Evolutionary conservation across 331 rosid species (phyloP), one percentile per base, ranked within the genome.

Genomic region (Phaseolus coccineus): DNA sequence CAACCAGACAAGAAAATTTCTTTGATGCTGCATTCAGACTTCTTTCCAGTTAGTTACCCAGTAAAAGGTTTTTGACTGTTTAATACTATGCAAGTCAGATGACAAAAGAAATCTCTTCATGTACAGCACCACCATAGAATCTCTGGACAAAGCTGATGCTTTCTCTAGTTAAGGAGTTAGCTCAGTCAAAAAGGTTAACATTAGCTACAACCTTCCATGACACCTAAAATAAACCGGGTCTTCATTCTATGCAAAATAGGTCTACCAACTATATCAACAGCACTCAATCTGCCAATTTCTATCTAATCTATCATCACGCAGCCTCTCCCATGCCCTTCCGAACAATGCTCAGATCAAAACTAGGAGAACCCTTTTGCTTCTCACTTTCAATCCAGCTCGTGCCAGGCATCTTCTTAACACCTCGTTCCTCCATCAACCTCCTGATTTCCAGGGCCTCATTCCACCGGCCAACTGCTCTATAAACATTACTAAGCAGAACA

Each of bases 391-490:
- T 73, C 98, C 98, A 94, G 80, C 98, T 92, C 89, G 79, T 91
- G 55, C 89, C 95, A 0, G 92, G 90, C 84, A 64, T 69, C 89
- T 92, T 94, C 86, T 87, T 88, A 69, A 94, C 91, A 65, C 91
- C 95, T 86, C 93, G 87, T 74, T 87, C 86, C 77, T 77, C 88
- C 97, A 94, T 94, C 78, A 92, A 65, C 86, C 74, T 88, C 78
- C 97, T 89, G 70, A 94, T 80, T 74, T 81, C 87, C 31, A 80
- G 6, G 10, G 97, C 97, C 14, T 94, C 97, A 19, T 89, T 82
- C 98, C 97, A 94, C 74, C 93, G 74, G 46, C 98, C 98, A 58
- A 77, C 87, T 12, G 91, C 86, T 84, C 93, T 82, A 67, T 92
- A 90, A 56, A 92, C 89, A 46, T 94, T 92, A 69, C 86, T 91